Evolutionary conservation across 192 early-diverging fungal species (phyloP), one percentile per base, ranked within the genome.

Genomic region (Linderina pennispora): DNA sequence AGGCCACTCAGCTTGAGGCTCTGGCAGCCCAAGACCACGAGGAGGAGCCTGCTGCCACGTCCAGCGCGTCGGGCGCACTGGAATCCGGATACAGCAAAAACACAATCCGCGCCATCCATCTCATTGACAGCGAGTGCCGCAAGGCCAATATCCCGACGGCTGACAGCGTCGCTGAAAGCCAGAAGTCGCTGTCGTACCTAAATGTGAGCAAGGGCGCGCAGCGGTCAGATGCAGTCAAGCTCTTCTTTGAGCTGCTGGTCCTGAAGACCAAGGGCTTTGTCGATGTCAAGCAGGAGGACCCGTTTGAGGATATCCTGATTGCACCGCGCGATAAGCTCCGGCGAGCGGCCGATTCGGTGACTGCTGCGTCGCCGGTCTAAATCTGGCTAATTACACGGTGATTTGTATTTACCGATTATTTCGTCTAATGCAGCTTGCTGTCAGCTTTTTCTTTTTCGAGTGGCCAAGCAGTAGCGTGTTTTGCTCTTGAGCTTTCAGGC

Each of bases 171-270:
- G 31, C 50, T 2, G 35, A 26, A n/a, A 18, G 15, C 8, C 46
- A 41, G 2, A 40, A 25, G n/a, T 46, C 58, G 10, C 45, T 76
- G 34, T 62, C 74, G 18, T 76, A 50, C 31, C 36, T 53, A 24
- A 28, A 43, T 18, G 40, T 76, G 8, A 44, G 62, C 44, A 52
- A 59, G 16, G 68, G 74, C 28, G 69, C 63, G 11, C 80, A 74
- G 23, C 77, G 84, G 19, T 50, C 72, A 8, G 87, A 87, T 41
- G 87, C 88, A 11, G 91, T 84, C 22, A 79, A 81, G 39, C 57
- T 91, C 36, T 98, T 98, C 62, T 97, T 92, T 66, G 96, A 98
- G 59, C 50, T 97, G 18, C 67, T 98, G 23, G 86, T 96, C 4
- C 69, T 98, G 28, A 84, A 88, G 46, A 91, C 94, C 1, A 87